Evolutionary conservation across 2,329 filamentous ascomycete species (phyloP).

Genomic region (Fusarium sarcochroum): DNA sequence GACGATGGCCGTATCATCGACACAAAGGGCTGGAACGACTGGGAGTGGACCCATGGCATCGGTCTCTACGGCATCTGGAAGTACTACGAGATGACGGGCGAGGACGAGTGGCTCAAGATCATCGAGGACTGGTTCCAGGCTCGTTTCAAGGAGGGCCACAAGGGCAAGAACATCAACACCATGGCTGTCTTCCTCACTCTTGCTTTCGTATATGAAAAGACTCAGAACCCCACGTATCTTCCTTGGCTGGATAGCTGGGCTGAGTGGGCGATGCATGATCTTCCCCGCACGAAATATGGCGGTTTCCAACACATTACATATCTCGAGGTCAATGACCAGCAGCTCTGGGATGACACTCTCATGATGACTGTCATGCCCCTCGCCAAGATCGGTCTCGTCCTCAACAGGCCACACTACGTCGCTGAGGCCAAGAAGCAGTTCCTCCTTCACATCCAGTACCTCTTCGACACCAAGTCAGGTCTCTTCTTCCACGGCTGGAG

Average conservation of each 20-base stretch:
- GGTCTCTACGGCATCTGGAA: slow-evolving; percentile 87
- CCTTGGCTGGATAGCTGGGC: slow-evolving; percentile 87
- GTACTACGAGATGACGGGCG: slow-evolving; percentile 81
- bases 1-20: slow-evolving; percentile 83
- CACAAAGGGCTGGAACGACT: slow-evolving; percentile 87
- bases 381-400: slow-evolving; percentile 81
- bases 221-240: slow-evolving; percentile 75
- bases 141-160: slow-evolving; percentile 77
- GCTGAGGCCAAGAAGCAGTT: slow-evolving; percentile 85
- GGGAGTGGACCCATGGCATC: slow-evolving; percentile 87
- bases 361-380: slow-evolving; percentile 91
- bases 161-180: slow-evolving; percentile 89
- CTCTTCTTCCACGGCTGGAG: slow-evolving; percentile 89
- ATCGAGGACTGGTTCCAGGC: slow-evolving; percentile 81
- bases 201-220: slow-evolving; percentile 83
- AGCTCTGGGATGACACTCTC: slow-evolving; percentile 87
- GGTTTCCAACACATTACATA: slow-evolving; percentile 85
- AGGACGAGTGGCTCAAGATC: slow-evolving; percentile 70
- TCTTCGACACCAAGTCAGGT: slow-evolving; percentile 79
- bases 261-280: slow-evolving; percentile 85
- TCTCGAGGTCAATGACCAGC: slow-evolving; percentile 76
- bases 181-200: slow-evolving; percentile 84
- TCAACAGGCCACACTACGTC: slow-evolving; percentile 79
- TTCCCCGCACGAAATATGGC: slow-evolving; percentile 78
- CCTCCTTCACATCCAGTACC: slow-evolving; percentile 82